phyloP scores from a whole-genome alignment of 2,329 filamentous ascomycete genomes.

The Amauroascus niger region DNA sequence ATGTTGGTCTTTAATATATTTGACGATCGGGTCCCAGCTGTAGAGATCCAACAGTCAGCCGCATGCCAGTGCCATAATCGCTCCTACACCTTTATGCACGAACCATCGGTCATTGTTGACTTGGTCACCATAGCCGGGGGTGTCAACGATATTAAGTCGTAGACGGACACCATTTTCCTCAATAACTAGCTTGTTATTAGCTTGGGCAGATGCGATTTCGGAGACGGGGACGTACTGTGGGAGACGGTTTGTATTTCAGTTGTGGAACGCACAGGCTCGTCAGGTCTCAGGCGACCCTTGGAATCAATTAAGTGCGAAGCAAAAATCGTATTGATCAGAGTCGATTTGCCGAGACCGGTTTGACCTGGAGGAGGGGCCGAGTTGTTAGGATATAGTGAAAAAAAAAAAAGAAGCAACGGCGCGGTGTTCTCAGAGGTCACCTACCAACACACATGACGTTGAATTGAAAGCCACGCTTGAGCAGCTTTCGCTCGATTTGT shows the following conservation, averaged over 20 bases:
- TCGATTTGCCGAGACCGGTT: slow-evolving; percentile 97
- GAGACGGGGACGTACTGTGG: slow-evolving; percentile 50
- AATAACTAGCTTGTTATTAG: slow-evolving; percentile 50
- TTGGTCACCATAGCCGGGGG: slow-evolving; percentile 92
- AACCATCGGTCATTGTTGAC: slow-evolving; percentile 98
- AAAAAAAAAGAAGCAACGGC: too few relatives aligned
- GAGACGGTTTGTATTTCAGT: slow-evolving; percentile 98
- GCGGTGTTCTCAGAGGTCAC: slow-evolving; percentile 36
- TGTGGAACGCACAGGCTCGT: slow-evolving; percentile 87
- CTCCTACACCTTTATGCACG: slow-evolving; percentile 10
- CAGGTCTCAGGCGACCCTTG: slow-evolving; percentile 85
- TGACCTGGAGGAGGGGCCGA: slow-evolving; percentile 55
- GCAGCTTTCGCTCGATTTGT: slow-evolving; percentile 98
- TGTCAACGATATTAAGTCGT: slow-evolving; percentile 97
- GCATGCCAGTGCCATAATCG: not conserved
- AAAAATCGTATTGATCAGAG: slow-evolving; percentile 76
- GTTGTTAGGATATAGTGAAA: not conserved
- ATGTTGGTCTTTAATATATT: slow-evolving; percentile 99
- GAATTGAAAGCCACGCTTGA: slow-evolving; percentile 99
- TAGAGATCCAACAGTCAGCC: slow-evolving; percentile 9
- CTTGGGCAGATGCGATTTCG: not conserved
- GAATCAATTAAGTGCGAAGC: slow-evolving; percentile 98
- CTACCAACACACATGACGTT: slow-evolving; percentile 98
- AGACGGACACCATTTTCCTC: slow-evolving; percentile 98
- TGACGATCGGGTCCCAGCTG: slow-evolving; percentile 97